Evolutionary conservation across 306 rosid species (phyloP).

Genomic region (Datisca glomerata): DNA sequence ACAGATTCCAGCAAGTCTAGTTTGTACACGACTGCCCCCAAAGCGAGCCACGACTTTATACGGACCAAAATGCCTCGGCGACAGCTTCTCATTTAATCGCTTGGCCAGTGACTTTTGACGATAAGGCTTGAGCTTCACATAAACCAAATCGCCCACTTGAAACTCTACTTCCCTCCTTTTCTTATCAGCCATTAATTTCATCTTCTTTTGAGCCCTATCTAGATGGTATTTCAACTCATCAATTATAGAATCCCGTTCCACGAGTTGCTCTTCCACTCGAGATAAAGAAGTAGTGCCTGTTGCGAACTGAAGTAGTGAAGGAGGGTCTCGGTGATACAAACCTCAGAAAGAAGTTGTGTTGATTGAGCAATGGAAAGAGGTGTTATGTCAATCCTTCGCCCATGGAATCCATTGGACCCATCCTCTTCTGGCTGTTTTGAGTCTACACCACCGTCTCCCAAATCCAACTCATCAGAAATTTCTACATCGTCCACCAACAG

Average conservation of each 20-base stretch:
- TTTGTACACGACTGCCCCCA: neutral
- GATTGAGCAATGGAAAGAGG: neutral
- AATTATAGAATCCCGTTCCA: neutral
- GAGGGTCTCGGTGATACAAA: neutral
- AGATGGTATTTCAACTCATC: neutral
- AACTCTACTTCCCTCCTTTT: neutral
- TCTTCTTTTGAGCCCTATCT: neutral
- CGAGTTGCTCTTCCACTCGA: neutral
- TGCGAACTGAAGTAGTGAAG: neutral
- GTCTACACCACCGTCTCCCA: no score
- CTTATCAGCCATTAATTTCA: neutral
- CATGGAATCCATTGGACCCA: neutral
- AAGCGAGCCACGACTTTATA: neutral
- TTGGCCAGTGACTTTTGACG: neutral
- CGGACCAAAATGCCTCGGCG: neutral
- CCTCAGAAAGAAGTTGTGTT: neutral
- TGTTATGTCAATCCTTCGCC: neutral
- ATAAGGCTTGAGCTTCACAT: neutral
- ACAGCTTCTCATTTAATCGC: neutral
- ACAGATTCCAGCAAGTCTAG: neutral
- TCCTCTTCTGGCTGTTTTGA: no score
- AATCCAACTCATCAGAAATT: no score
- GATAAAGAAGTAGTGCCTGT: neutral
- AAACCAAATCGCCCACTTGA: neutral
- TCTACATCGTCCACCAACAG: no score